Evolutionary conservation across 2,329 filamentous ascomycete species (phyloP), one percentile per base, ranked within the genome.

Genomic region (Pestalotiopsis sp.): DNA sequence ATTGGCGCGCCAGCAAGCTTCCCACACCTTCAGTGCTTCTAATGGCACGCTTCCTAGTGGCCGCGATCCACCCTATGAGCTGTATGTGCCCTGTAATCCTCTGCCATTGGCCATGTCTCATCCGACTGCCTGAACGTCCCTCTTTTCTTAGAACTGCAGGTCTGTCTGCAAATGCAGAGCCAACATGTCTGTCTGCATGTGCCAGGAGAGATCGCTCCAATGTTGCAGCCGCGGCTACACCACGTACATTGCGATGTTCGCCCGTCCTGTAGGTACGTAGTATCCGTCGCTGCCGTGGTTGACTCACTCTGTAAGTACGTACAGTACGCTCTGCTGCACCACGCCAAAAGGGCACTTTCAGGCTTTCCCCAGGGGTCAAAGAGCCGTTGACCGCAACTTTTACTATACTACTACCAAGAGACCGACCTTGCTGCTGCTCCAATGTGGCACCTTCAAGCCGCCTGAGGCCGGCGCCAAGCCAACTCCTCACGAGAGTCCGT

Each of bases 31-130:
- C 36, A 52, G n/a, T 52, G 7, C 45, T n/a, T 52, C 31, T 39
- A 36, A 62, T 62, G 59, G 59, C 59, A 62, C 63, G 31, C 31
- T 66, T 58, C 63, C 63, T 66, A 66, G 25, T 66, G 63, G 63
- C 45, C 49, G 23, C 4, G 25, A 7, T 31, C 63, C 63, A 57
- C 63, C 41, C 7, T 20, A 17, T 17, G 45, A 52, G 45, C 45
- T 52, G 45, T 52, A 52, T n/a, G n/a, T 52, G 17, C 45, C 13
- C 41, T 49, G 13, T n/a, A 49, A n/a, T n/a, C 13, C 20, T 23
- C 17, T 52, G 45, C 20, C 45, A 52, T 52, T 52, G 45, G 45
- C 7, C 57, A 27, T n/a, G 27, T 59, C 57, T n/a, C 4, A 64
- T 52, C 39, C 36, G 61, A 64, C 39, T 11, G 49, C 20, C 3